These are phyloP conservation scores for Sclerotiophoma versabilis DNA, from an alignment of 2,329 filamentous ascomycete genomes.

Conservation along the genomic window DNA sequence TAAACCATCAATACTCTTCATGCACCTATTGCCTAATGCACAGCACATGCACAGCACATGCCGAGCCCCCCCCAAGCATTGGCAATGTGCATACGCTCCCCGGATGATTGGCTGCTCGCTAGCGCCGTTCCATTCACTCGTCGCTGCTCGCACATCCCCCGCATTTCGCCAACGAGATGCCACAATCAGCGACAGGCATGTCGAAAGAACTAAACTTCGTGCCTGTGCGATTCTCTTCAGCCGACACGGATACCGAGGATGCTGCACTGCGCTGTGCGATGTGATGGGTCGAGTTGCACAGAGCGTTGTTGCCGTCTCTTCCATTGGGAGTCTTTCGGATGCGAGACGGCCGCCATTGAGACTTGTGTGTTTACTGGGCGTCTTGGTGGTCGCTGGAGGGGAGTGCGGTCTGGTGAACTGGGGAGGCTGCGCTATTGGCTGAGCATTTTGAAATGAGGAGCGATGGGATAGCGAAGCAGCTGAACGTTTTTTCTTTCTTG, in stretches of 20 bases:
- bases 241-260: constrained; percentile 6
- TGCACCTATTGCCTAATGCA: neutral
- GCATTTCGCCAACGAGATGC: constrained; percentile 9
- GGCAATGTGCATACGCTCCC: neutral
- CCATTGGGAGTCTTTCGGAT: neutral
- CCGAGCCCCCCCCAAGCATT: constrained; percentile 8
- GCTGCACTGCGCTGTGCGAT: neutral
- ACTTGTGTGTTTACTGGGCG: neutral
- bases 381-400: too few species aligned
- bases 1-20: too few species aligned
- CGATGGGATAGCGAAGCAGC: too few species aligned
- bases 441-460: too few species aligned
- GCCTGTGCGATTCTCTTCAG: neutral
- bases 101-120: neutral
- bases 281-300: neutral
- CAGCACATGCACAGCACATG: neutral
- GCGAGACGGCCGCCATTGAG: neutral
- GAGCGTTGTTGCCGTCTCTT: neutral
- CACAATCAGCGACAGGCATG: neutral
- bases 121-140: constrained; percentile 1
- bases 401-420: too few species aligned
- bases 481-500: too few species aligned
- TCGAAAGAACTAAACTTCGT: neutral
- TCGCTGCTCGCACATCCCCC: constrained; percentile 2
- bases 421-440: too few species aligned